Evolutionary conservation across 2,329 filamentous ascomycete species (phyloP).

Genomic region (Sphaerulina vaccinii): DNA sequence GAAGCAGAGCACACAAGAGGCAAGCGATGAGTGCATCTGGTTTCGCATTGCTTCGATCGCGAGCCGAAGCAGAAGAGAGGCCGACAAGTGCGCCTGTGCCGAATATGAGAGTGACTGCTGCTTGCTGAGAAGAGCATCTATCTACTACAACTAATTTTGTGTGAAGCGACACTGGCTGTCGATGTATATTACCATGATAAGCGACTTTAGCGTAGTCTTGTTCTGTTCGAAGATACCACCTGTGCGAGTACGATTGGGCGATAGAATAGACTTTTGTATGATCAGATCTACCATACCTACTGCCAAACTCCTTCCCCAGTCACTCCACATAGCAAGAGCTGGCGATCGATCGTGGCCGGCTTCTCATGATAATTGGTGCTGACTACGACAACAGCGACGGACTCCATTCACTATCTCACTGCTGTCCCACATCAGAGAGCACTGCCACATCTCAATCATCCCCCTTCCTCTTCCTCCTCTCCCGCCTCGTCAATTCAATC

Average conservation of each 20-base stretch:
- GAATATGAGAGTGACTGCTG: not conserved
- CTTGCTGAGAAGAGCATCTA: not conserved
- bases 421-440: too few relatives aligned
- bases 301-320: too few relatives aligned
- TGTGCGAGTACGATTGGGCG: not conserved
- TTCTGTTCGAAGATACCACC: not conserved
- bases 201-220: not conserved
- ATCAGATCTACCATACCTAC: too few relatives aligned
- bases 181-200: not conserved
- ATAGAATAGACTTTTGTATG: not conserved
- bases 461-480: conserved; percentile 13
- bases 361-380: too few relatives aligned
- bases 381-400: too few relatives aligned
- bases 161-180: not conserved
- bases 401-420: too few relatives aligned
- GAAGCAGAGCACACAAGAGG: conserved; percentile 10
- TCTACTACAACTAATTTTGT: not conserved
- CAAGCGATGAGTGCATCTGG: conserved; percentile 16
- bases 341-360: too few relatives aligned
- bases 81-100: not conserved
- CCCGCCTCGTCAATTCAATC: conserved; percentile 43
- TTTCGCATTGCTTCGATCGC: conserved; percentile 14
- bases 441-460: too few relatives aligned
- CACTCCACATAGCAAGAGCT: too few relatives aligned
- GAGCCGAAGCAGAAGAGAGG: conserved; percentile 4